phyloP scores from a whole-genome alignment of 1,139 yeast species.

The Geotrichum restrictum region DNA sequence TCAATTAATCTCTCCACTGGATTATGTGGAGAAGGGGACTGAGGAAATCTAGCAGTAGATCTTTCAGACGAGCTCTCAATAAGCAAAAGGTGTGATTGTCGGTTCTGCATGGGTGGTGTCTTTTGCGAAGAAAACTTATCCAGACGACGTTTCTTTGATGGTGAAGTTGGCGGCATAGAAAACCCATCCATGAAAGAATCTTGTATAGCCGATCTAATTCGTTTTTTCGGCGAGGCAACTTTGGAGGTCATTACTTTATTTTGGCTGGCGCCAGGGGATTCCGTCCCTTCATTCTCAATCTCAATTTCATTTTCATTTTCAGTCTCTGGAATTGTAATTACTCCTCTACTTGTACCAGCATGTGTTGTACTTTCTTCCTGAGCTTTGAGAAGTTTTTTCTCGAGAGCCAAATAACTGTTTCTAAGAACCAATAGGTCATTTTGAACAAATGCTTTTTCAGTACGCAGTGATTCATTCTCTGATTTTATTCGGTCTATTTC shows the following conservation, averaged over 20 bases:
- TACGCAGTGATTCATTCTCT: slow-evolving; percentile 56
- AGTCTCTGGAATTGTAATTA: background rate
- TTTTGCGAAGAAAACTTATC: background rate
- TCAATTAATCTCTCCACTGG: background rate
- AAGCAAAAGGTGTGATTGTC: background rate
- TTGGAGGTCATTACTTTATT: no score
- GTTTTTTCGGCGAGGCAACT: slow-evolving; percentile 19
- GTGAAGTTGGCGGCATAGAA: slow-evolving; percentile 18
- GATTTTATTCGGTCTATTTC: slow-evolving; percentile 45
- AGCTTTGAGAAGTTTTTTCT: slow-evolving; percentile 22
- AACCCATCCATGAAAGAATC: slow-evolving; percentile 33
- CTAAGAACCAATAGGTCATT: slow-evolving; percentile 35
- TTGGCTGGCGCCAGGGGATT: background rate
- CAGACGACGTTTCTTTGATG: slow-evolving; percentile 10
- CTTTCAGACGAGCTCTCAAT: slow-evolving; percentile 14
- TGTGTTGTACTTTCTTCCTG: slow-evolving; percentile 16
- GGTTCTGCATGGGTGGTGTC: slow-evolving; percentile 7
- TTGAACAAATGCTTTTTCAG: slow-evolving; percentile 63
- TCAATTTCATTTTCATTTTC: background rate
- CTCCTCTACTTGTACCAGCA: background rate
- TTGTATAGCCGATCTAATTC: slow-evolving; percentile 25
- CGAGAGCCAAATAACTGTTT: slow-evolving; percentile 2
- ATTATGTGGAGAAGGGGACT: background rate
- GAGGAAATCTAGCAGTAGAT: background rate
- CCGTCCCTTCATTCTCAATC: background rate